These are phyloP conservation scores for Zygoascus hellenicus DNA, from an alignment of 1,139 yeast genomes.

Conservation along the genomic window DNA sequence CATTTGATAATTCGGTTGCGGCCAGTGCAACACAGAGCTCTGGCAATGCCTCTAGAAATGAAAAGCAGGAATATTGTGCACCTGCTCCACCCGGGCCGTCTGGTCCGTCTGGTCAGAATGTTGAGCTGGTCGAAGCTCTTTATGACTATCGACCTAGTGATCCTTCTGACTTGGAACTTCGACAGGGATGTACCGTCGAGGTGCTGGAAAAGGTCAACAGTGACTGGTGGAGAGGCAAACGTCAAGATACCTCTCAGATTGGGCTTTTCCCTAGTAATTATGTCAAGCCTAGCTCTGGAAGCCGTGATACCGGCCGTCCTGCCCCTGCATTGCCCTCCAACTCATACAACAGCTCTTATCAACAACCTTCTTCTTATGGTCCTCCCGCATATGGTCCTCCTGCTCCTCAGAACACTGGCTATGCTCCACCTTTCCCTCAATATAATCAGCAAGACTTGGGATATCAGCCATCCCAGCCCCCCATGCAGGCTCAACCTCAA, in stretches of 20 bases:
- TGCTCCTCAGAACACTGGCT: conserved; percentile 27
- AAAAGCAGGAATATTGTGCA: conserved; percentile 15
- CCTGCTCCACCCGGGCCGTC: conserved; percentile 23
- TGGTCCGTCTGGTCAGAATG: conserved; percentile 16
- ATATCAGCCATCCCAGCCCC: conserved; percentile 11
- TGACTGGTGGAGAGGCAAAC: conserved; percentile 89
- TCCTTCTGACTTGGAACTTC: conserved; percentile 61
- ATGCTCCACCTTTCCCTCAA: conserved; percentile 13
- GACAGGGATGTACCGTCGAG: conserved; percentile 61
- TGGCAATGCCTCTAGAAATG: background rate
- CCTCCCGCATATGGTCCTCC: conserved; percentile 15
- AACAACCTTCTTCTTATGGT: conserved; percentile 1
- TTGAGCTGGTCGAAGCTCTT: conserved; percentile 54
- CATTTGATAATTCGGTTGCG: background rate
- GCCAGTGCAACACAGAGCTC: background rate
- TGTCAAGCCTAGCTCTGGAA: conserved; percentile 16
- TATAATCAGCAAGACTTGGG: conserved; percentile 20
- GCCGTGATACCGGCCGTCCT: conserved; percentile 20
- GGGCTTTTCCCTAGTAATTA: conserved; percentile 94
- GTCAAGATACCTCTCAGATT: conserved; percentile 48
- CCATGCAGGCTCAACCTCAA: conserved; percentile 12
- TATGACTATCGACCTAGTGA: conserved; percentile 69
- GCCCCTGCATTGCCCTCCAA: conserved; percentile 7
- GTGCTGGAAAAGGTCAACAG: conserved; percentile 69
- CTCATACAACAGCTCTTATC: conserved; percentile 11